Evolutionary conservation across 805 yeast species (phyloP), one percentile per base, ranked within the genome.

Genomic region (Saccharomycopsis guyanensis): DNA sequence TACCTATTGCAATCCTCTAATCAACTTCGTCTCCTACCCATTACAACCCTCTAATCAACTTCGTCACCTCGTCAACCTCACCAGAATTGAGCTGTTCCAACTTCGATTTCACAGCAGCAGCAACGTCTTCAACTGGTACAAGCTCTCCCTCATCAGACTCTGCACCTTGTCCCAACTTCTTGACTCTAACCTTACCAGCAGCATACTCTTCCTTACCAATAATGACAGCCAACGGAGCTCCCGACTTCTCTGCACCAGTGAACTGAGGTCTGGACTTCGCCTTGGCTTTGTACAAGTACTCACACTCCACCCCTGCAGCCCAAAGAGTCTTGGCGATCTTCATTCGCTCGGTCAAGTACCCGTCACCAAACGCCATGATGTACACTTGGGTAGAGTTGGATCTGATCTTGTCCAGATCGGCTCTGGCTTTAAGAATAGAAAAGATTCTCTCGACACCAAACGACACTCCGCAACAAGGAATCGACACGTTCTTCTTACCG

Each of bases 311-410:
- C 31, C 93, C 96, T 6, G 82, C 83, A 35, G 71, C 71, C 98
- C 98, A 93, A 56, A 93, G 73, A 57, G 71, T 64, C 59, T 86
- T 82, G 45, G 96, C 79, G 40, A 93, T 75, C 25, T 73, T 57
- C 96, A 93, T 88, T 70, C 98, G 82, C 69, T 93, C 97, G 48
- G 80, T 76, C 59, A 93, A 69, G 69, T 86, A 87, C 4, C 97
- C 98, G 58, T 97, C 98, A 55, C 98, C 98, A 60, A 93, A 89
- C 1, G 98, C 97, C 96, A 93, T 89, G 42, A 93, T 82, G 60
- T 72, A 93, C 12, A 86, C 97, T 64, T 93, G 95, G 16, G 98
- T 94, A 33, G 91, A 80, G 24, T 89, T 75, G 31, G 97, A 79
- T 57, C 93, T 78, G 47, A 89, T 72, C 49, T 56, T 73, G 27